A percentile compares a stretch with the other conserved stretches of the same genome.
phyloP scores from a whole-genome alignment of 805 yeast genomes.

The Hanseniaspora valbyensis region DNA sequence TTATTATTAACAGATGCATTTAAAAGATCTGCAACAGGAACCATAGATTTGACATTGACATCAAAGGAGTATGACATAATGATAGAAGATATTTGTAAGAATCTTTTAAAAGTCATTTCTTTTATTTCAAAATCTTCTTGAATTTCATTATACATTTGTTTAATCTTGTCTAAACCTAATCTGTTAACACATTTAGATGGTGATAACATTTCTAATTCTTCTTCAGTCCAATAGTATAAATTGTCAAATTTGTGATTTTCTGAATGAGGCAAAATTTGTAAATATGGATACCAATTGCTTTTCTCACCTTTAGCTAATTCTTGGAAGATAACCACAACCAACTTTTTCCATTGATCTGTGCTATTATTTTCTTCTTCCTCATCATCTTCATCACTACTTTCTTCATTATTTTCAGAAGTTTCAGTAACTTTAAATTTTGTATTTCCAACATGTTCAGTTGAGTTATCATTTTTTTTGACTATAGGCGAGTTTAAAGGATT shows the following conservation, averaged over 20 bases:
- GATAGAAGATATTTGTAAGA: constrained; percentile 61
- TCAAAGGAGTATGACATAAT: constrained; percentile 90
- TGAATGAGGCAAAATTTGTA: constrained; percentile 51
- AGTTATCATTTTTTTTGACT: constrained; percentile 20
- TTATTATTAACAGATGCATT: constrained; percentile 44
- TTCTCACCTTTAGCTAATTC: constrained; percentile 39
- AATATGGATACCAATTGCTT: constrained; percentile 61
- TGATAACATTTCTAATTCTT: constrained; percentile 42
- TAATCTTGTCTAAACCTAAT: constrained; percentile 61
- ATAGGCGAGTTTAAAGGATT: constrained; percentile 47
- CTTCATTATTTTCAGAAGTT: constrained; percentile 24
- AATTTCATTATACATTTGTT: constrained; percentile 41
- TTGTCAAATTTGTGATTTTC: constrained; percentile 37
- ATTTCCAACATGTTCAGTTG: not conserved
- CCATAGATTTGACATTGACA: constrained; percentile 59
- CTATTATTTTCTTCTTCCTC: constrained; percentile 21
- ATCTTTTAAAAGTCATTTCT: constrained; percentile 24
- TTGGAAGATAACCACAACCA: constrained; percentile 56
- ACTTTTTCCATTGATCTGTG: constrained; percentile 63
- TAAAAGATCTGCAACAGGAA: constrained; percentile 82
- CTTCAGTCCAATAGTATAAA: constrained; percentile 68
- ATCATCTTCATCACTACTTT: constrained; percentile 25
- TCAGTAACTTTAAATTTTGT: not conserved
- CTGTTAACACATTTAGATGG: constrained; percentile 66
- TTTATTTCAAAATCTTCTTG: constrained; percentile 29